A percentile compares a stretch with the other conserved stretches of the same genome.
phyloP scores from a whole-genome alignment of 177 flowering plant species.

The Vitis hybrid region DNA sequence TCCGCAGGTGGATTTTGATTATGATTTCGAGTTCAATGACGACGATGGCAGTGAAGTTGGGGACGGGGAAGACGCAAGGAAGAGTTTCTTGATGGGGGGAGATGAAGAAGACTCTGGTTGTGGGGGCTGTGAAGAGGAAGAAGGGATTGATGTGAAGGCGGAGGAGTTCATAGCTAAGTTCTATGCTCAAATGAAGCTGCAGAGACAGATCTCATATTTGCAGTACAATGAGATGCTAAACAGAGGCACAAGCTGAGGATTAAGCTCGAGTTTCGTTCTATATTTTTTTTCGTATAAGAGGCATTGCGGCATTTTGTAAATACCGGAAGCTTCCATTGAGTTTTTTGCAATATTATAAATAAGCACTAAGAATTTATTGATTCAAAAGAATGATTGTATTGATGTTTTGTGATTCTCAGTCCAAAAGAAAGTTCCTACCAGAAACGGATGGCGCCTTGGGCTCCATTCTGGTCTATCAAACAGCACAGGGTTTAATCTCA shows the following conservation, averaged over 20 bases:
- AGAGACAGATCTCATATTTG: slow-evolving; percentile 65
- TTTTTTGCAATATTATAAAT: not conserved
- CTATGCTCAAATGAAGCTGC: slow-evolving; percentile 69
- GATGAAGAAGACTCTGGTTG: slow-evolving; percentile 11
- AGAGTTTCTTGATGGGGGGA: slow-evolving; percentile 17
- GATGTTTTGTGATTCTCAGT: not conserved
- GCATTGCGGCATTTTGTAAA: slow-evolving; percentile 18
- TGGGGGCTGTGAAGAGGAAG: slow-evolving; percentile 26
- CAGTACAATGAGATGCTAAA: slow-evolving; percentile 43
- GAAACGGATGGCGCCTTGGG: no score
- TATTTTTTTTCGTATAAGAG: slow-evolving; percentile 12
- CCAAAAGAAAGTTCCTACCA: not conserved
- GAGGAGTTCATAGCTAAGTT: slow-evolving; percentile 76
- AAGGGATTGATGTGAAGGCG: slow-evolving; percentile 64
- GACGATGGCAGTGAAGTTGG: slow-evolving; percentile 4
- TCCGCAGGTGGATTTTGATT: slow-evolving; percentile 55
- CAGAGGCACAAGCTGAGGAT: slow-evolving; percentile 26
- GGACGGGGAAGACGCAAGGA: slow-evolving; percentile 15
- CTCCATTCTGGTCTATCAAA: no score
- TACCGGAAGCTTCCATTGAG: slow-evolving; percentile 21
- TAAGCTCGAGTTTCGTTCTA: not conserved
- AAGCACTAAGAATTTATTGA: not conserved
- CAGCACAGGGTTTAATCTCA: no score
- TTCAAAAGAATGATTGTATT: not conserved
- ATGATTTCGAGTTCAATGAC: slow-evolving; percentile 32